Conservation (phyloP, 768 basidiomycete genomes). For the Lentinula guzmanii region DNA sequence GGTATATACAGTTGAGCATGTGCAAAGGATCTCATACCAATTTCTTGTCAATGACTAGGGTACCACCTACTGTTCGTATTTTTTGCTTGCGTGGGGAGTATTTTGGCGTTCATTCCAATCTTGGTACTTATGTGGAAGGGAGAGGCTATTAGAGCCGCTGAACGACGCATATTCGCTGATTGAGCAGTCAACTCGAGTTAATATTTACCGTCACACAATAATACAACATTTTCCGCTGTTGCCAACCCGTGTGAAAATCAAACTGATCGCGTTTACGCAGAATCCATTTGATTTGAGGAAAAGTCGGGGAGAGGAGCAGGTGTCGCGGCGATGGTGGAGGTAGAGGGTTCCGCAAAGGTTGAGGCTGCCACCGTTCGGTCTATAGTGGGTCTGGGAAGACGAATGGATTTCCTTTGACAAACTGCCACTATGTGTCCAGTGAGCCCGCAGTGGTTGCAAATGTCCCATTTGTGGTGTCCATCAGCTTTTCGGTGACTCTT, state of each 20-base stretch:
- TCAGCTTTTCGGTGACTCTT: too few relatives aligned
- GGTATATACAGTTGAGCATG: background rate
- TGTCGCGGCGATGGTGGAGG: too few relatives aligned
- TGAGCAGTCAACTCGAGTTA: background rate
- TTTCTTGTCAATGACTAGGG: background rate
- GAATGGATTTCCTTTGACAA: too few relatives aligned
- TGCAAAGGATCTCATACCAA: background rate
- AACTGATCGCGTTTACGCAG: background rate
- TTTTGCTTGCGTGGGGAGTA: conserved; percentile 1
- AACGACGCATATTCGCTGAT: background rate
- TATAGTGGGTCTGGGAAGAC: too few relatives aligned
- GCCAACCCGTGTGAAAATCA: background rate
- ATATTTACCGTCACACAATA: too few relatives aligned
- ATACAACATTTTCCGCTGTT: too few relatives aligned
- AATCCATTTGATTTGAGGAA: background rate
- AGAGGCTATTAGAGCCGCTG: background rate
- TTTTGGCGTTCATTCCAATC: conserved; percentile 2
- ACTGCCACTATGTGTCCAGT: too few relatives aligned
- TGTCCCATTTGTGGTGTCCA: too few relatives aligned
- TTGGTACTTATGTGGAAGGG: conserved; percentile 4
- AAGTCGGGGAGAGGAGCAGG: too few relatives aligned
- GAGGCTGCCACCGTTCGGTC: too few relatives aligned
- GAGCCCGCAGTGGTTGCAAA: too few relatives aligned
- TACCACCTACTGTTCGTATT: conserved; percentile 1
- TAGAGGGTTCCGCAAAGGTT: too few relatives aligned